These are phyloP conservation scores for Candida parachauliodes DNA, from an alignment of 805 yeast genomes.

Conservation along the genomic window DNA sequence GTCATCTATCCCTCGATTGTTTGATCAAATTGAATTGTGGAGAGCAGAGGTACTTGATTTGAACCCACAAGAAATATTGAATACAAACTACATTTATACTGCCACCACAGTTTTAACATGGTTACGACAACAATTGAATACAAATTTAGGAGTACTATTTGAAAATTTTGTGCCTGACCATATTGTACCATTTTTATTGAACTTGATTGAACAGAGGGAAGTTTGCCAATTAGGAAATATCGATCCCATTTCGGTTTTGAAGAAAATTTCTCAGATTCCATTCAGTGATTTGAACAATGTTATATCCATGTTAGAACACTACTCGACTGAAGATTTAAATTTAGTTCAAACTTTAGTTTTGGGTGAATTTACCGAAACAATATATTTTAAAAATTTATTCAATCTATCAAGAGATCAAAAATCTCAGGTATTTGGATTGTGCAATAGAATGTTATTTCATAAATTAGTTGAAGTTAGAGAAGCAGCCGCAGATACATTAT, in stretches of 20 bases:
- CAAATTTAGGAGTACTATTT: slow-evolving; percentile 52
- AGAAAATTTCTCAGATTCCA: slow-evolving; percentile 42
- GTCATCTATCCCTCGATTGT: slow-evolving; percentile 37
- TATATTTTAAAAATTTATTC: slow-evolving; percentile 67
- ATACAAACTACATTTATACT: slow-evolving; percentile 58
- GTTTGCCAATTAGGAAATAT: slow-evolving; percentile 69
- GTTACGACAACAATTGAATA: slow-evolving; percentile 49
- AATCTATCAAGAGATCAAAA: slow-evolving; percentile 48
- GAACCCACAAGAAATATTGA: slow-evolving; percentile 53
- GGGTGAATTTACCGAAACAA: slow-evolving; percentile 65
- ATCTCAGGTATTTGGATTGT: slow-evolving; percentile 45
- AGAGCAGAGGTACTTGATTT: slow-evolving; percentile 32
- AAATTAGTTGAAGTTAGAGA: slow-evolving; percentile 72
- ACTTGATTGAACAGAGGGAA: slow-evolving; percentile 66
- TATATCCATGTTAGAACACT: slow-evolving; percentile 39
- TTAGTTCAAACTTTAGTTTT: slow-evolving; percentile 57
- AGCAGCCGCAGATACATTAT: slow-evolving; percentile 66
- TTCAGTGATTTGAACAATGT: slow-evolving; percentile 21
- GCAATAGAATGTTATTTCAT: slow-evolving; percentile 53
- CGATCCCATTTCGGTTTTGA: slow-evolving; percentile 47
- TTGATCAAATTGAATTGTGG: slow-evolving; percentile 42
- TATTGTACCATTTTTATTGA: slow-evolving; percentile 67
- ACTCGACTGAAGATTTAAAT: slow-evolving; percentile 26
- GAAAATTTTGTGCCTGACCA: slow-evolving; percentile 46
- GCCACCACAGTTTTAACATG: slow-evolving; percentile 64